Percentiles rank a stretch among this genome's conserved stretches.
phyloP scores from a whole-genome alignment of 2,329 filamentous ascomycete genomes.

The Blumeria hordei region DNA sequence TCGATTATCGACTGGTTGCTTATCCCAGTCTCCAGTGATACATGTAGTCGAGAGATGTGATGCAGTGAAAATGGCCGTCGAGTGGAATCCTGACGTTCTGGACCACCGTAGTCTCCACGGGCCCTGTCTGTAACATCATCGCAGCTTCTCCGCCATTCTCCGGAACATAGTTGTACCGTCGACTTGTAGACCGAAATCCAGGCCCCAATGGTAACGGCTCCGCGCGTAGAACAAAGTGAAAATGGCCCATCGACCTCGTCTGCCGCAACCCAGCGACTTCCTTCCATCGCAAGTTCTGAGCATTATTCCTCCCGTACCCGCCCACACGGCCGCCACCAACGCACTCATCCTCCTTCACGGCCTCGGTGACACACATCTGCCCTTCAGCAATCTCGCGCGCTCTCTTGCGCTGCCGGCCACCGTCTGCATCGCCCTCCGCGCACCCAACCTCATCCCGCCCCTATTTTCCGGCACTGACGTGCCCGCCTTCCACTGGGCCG shows the following conservation, averaged over 20 bases:
- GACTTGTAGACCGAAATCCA: too few relatives aligned
- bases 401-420: conserved; percentile 41
- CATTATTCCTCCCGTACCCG: conserved; percentile 12
- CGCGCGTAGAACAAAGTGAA: background rate
- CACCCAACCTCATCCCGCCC: conserved; percentile 33
- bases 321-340: conserved; percentile 23
- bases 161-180: too few relatives aligned
- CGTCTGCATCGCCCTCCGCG: conserved; percentile 34
- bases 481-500: conserved; percentile 30
- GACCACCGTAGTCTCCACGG: too few relatives aligned
- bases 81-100: too few relatives aligned
- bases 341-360: conserved; percentile 44
- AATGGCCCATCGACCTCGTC: conserved; percentile 2
- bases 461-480: conserved; percentile 12
- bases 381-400: conserved; percentile 31
- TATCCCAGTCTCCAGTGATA: too few relatives aligned
- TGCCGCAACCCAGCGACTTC: conserved; percentile 22
- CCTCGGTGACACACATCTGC: conserved; percentile 34
- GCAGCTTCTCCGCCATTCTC: too few relatives aligned
- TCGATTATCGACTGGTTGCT: too few relatives aligned
- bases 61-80: too few relatives aligned
- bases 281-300: conserved; percentile 18
- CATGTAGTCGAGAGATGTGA: too few relatives aligned
- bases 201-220: too few relatives aligned
- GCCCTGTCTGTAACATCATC: too few relatives aligned